Conservation (phyloP, 805 yeast genomes). For the Monosporozyma unispora region DNA sequence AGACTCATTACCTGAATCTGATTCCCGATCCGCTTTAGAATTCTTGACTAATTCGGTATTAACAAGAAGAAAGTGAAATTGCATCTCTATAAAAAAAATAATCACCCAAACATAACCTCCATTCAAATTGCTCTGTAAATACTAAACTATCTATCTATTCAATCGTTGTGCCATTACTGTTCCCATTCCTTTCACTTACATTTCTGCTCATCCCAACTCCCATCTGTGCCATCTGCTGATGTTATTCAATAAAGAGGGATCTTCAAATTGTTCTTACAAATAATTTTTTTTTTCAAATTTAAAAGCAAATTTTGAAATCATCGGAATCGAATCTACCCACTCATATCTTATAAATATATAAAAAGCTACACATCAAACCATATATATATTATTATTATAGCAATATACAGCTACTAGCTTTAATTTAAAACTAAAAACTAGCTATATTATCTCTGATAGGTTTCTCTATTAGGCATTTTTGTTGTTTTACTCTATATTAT, state of each 20-base stretch:
- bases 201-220: too few species aligned
- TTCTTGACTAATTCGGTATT: conserved; percentile 74
- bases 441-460: not conserved
- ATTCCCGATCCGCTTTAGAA: conserved; percentile 80
- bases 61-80: conserved; percentile 58
- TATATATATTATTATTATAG: too few species aligned
- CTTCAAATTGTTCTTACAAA: not conserved
- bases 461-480: not conserved
- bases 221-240: too few species aligned
- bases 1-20: conserved; percentile 67
- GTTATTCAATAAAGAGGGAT: not conserved
- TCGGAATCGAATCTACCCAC: too few species aligned
- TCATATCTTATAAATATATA: too few species aligned
- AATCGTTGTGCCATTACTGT: too few species aligned
- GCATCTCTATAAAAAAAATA: not conserved
- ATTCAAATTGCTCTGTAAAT: not conserved
- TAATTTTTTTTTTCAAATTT: not conserved
- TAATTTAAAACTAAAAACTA: not conserved
- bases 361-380: too few species aligned
- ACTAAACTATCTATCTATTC: not conserved
- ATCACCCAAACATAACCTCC: not conserved
- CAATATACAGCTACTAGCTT: too few species aligned
- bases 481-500: too few species aligned
- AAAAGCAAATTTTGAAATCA: not conserved
- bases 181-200: too few species aligned